These are phyloP conservation scores for Chrysanthemum seticuspe DNA, from an alignment of 129 eudicot genomes.

Conservation along the genomic window DNA sequence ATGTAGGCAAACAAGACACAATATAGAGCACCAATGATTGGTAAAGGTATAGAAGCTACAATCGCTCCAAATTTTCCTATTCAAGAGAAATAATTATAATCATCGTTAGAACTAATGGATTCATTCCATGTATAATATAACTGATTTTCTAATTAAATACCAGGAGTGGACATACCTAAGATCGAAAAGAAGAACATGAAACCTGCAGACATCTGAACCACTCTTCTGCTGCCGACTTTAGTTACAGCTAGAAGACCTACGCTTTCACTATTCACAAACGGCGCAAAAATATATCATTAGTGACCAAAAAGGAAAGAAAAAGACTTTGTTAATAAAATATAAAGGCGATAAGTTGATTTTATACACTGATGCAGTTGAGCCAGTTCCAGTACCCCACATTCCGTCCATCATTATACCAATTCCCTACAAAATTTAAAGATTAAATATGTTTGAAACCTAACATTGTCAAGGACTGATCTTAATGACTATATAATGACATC, in stretches of 20 bases:
- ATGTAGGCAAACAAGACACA: slow-evolving; percentile 84
- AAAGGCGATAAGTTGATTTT: slow-evolving; percentile 1
- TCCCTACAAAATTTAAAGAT: slow-evolving; percentile 50
- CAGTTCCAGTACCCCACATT: slow-evolving; percentile 76
- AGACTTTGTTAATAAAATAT: neutral
- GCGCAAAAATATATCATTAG: slow-evolving; percentile 2
- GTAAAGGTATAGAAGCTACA: slow-evolving; percentile 88
- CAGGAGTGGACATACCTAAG: slow-evolving; percentile 48
- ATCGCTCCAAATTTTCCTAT: slow-evolving; percentile 95
- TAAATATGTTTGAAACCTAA: neutral
- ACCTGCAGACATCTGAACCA: slow-evolving; percentile 77
- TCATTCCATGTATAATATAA: neutral
- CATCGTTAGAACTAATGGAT: neutral
- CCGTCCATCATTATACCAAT: slow-evolving; percentile 82
- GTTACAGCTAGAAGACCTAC: slow-evolving; percentile 84
- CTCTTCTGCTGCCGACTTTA: slow-evolving; percentile 92
- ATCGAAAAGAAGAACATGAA: slow-evolving; percentile 93
- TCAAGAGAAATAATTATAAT: neutral
- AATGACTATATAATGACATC: neutral
- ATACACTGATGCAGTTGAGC: slow-evolving; percentile 95
- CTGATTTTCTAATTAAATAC: neutral
- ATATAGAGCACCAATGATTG: slow-evolving; percentile 84
- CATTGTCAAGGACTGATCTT: neutral
- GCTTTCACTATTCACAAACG: slow-evolving; percentile 57
- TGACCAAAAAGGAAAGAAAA: slow-evolving; percentile 2